Evolutionary conservation across 192 early-diverging fungal genomes (phyloP).

Genomic region (Gigaspora rosea): DNA sequence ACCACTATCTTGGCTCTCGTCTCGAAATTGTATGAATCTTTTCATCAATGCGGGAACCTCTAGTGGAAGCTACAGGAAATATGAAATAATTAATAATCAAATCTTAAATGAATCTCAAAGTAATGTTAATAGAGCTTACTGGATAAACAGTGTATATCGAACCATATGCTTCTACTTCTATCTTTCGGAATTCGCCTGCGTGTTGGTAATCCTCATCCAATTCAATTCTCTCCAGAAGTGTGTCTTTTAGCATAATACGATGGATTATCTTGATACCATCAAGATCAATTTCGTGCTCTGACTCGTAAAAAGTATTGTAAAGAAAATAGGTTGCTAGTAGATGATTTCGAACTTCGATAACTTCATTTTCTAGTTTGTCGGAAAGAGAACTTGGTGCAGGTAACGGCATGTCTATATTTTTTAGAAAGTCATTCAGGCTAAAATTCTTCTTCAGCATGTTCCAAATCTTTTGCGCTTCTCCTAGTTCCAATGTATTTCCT

Average conservation of each 20-base stretch:
- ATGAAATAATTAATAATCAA: not conserved
- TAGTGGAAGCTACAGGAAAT: not conserved
- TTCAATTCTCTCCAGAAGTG: not conserved
- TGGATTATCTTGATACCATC: slow-evolving; percentile 19
- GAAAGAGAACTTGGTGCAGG: slow-evolving; percentile 9
- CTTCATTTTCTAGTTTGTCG: slow-evolving; percentile 11
- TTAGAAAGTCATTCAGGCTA: slow-evolving; percentile 11
- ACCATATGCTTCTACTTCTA: not conserved
- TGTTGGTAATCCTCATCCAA: not conserved
- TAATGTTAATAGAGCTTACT: slow-evolving; percentile 19
- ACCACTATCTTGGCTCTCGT: not conserved
- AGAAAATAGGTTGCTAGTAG: slow-evolving; percentile 22
- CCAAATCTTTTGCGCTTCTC: slow-evolving; percentile 18
- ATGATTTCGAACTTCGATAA: slow-evolving; percentile 26
- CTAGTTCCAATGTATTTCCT: not conserved
- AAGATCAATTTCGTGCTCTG: slow-evolving; percentile 1
- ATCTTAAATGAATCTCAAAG: not conserved
- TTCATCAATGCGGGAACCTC: slow-evolving; percentile 18
- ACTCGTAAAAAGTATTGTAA: not conserved
- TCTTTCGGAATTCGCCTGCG: slow-evolving; percentile 1
- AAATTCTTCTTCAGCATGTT: not conserved
- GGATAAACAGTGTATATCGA: not conserved
- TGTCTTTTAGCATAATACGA: slow-evolving; percentile 20
- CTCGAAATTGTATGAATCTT: slow-evolving; percentile 19
- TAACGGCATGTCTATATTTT: slow-evolving; percentile 3